Evolutionary conservation across 2,329 filamentous ascomycete genomes (phyloP), one percentile per base, ranked within the genome.

Genomic region (Paradendryphiella salina): DNA sequence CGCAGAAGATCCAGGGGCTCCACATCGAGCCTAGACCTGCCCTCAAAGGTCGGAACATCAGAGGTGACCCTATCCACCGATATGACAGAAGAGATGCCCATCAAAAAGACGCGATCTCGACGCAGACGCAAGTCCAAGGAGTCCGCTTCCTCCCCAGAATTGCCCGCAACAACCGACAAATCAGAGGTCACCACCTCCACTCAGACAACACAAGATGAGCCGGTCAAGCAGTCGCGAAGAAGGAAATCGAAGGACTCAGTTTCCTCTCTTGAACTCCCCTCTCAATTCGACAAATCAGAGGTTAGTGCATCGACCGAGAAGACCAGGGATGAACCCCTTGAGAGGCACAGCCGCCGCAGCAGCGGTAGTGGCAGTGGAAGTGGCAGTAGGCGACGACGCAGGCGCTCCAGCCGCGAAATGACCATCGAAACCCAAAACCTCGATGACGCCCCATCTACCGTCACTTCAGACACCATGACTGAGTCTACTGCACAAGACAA

Each of bases 91-190:
- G 60, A 68, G 14, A 32, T 26, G 7, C 44, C 49, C 10, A 20
- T 52, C 49, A 52, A 52, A 43, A 76, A 66, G 32, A 26, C 48
- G 3, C 56, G 75, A 26, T 70, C 72, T 3, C 69, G 67, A 21
- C 68, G 70, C 31, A 57, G 65, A 39, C 59, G 59, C 35, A 54
- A 45, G 26, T 70, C 70, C 11, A 69, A 64, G 44, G 67, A 69
- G 26, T 64, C 69, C 7, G 45, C 65, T 15, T 70, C 68, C 1
- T 65, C 6, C 40, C 32, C 60, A 4, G 70, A 72, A 17, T 38
- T 64, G 31, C 54, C 60, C 26, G 52, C 54, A 4, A 61, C 54
- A 34, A 45, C 44, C 18, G 65, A 67, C 13, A 65, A 64, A 17
- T 69, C 68, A 9, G 59, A 69, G 8, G 51, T 64, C 29, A 67